phyloP scores from a whole-genome alignment of 2,329 filamentous ascomycete genomes.

The Aspergillus oerlinghausenensis region DNA sequence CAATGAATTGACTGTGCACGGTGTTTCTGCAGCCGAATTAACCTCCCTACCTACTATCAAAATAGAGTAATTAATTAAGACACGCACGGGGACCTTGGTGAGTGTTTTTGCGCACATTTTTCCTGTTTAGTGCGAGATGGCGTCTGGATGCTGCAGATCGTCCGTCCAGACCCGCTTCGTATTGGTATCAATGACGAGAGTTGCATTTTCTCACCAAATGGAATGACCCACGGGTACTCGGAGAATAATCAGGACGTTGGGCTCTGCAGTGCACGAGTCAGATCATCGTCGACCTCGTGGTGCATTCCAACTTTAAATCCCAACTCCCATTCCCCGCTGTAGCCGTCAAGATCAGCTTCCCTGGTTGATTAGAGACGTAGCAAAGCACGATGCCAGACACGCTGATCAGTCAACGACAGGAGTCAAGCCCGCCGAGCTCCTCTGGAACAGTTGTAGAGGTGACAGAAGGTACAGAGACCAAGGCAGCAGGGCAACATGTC shows the following conservation, averaged over 20 bases:
- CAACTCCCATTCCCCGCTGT: too few relatives aligned
- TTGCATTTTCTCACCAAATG: too few relatives aligned
- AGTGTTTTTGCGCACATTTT: slow-evolving; percentile 30
- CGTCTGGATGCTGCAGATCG: too few relatives aligned
- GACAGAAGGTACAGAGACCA: slow-evolving; percentile 1
- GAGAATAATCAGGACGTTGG: too few relatives aligned
- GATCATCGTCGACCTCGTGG: too few relatives aligned
- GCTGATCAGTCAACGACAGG: background rate
- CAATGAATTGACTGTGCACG: too few relatives aligned
- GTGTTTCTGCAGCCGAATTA: background rate
- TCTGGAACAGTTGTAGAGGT: slow-evolving; percentile 1
- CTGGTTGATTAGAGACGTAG: background rate
- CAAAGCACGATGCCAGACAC: background rate
- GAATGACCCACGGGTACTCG: too few relatives aligned
- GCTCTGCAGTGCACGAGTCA: too few relatives aligned
- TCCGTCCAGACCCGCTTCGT: background rate
- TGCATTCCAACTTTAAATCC: too few relatives aligned
- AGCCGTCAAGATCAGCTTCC: too few relatives aligned
- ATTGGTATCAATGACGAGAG: too few relatives aligned
- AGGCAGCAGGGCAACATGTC: slow-evolving; percentile 6
- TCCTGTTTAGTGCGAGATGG: background rate
- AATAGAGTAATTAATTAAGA: background rate
- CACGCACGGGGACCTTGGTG: slow-evolving; percentile 20
- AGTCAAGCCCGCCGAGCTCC: slow-evolving; percentile 3
- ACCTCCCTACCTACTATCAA: background rate